phyloP scores from a whole-genome alignment of 441 rosid species.

The Erodium trifolium region DNA sequence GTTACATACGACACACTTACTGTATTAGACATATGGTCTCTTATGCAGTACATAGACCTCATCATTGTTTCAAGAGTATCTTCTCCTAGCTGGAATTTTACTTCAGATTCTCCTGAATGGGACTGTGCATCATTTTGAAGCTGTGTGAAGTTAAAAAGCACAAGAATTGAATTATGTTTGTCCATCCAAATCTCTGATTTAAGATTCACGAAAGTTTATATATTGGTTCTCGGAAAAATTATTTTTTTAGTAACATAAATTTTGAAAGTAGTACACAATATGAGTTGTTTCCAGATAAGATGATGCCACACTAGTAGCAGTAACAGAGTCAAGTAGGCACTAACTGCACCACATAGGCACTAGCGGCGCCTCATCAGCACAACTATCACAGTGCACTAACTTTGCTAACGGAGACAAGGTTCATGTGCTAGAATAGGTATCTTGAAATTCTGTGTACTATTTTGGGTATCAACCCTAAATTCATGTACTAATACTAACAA shows the following conservation, averaged over 20 bases:
- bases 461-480: too few species aligned
- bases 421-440: too few species aligned
- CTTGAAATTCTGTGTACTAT: too few species aligned
- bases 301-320: too few species aligned
- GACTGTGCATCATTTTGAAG: constrained; percentile 39
- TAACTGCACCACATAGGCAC: too few species aligned
- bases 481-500: too few species aligned
- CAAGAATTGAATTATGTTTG: neutral
- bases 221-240: neutral
- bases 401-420: too few species aligned
- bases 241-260: neutral
- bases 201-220: neutral
- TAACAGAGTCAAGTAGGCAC: neutral
- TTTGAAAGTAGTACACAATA: too few species aligned
- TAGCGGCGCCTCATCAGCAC: too few species aligned
- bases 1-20: constrained; percentile 22
- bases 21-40: constrained; percentile 36
- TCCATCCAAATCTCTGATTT: neutral
- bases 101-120: constrained; percentile 31
- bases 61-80: constrained; percentile 38
- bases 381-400: too few species aligned
- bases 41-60: constrained; percentile 34
- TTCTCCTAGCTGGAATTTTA: constrained; percentile 39
- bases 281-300: too few species aligned
- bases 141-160: constrained; percentile 21